Conservation (phyloP, 306 rosid genomes). For the Prunus armeniaca region DNA sequence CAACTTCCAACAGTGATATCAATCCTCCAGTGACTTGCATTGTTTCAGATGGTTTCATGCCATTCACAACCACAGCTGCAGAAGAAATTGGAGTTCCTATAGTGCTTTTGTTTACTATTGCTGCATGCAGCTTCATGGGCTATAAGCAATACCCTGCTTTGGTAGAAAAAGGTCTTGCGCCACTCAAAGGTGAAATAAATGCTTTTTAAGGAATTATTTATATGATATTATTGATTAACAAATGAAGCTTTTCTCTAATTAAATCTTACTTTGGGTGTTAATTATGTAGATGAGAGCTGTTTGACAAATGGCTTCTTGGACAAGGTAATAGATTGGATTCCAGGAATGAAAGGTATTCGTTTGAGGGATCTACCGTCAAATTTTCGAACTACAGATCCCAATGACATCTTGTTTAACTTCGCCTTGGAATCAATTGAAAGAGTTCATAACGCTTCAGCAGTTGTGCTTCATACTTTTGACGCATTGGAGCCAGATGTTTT, state of each 20-base stretch:
- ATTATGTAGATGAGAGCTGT: constrained; percentile 11
- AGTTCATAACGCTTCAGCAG: neutral
- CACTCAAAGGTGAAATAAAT: constrained; percentile 11
- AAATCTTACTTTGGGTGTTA: neutral
- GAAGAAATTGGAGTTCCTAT: constrained; percentile 3
- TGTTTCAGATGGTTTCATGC: constrained; percentile 5
- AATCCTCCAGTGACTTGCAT: neutral
- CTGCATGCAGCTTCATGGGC: constrained; percentile 1
- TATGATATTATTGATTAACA: neutral
- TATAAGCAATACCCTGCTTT: too few species aligned
- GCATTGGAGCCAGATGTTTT: constrained; percentile 2
- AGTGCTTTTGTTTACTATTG: neutral
- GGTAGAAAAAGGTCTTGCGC: constrained; percentile 6
- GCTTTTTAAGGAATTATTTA: neutral
- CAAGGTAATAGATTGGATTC: constrained; percentile 16
- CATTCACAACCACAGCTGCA: neutral
- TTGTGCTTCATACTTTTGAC: constrained; percentile 4
- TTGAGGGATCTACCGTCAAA: constrained; percentile 7
- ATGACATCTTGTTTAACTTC: neutral
- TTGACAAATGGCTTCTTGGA: constrained; percentile 15
- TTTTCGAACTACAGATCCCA: constrained; percentile 2
- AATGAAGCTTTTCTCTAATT: too few species aligned
- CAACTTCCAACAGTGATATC: too few species aligned
- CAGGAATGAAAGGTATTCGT: constrained; percentile 9
- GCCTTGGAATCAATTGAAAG: neutral